Conservation (phyloP, 495 filamentous ascomycete genomes). For the Corynascus novoguineensis region DNA sequence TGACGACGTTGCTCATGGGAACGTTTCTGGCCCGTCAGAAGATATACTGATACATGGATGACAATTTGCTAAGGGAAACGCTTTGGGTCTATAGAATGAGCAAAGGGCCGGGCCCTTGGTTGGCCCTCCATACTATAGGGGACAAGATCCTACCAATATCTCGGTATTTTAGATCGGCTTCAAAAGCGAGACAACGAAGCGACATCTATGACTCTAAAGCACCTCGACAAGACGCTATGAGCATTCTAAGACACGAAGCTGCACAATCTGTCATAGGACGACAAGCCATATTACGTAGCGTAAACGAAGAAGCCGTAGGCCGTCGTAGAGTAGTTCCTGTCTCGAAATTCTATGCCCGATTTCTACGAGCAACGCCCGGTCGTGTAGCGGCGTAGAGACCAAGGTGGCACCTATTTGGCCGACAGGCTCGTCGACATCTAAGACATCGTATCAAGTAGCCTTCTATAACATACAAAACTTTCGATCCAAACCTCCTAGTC, state of each 20-base stretch:
- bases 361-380: conserved; percentile 1
- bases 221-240: conserved; percentile 8
- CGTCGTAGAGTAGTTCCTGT: neutral
- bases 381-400: conserved; percentile 5
- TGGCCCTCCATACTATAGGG: conserved; percentile 5
- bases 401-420: conserved; percentile 11
- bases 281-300: too few relatives aligned
- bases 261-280: conserved; percentile 11
- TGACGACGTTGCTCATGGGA: conserved; percentile 1
- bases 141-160: conserved; percentile 11
- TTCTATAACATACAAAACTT: neutral
- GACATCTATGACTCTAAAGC: conserved; percentile 3
- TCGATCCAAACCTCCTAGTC: neutral
- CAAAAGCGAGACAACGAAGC: conserved; percentile 3
- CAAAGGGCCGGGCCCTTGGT: neutral
- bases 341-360: neutral
- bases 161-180: neutral
- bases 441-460: neutral
- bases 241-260: conserved; percentile 9
- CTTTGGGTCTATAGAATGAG: neutral
- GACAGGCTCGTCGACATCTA: conserved; percentile 1
- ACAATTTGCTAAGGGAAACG: too few relatives aligned
- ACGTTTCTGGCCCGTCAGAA: too few relatives aligned
- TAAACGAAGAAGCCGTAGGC: conserved; percentile 11
- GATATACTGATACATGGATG: too few relatives aligned